Percentiles rank a stretch among this genome's conserved stretches.
Conservation (phyloP, 106 monocot species). For the Dendrobium chrysotoxum region DNA sequence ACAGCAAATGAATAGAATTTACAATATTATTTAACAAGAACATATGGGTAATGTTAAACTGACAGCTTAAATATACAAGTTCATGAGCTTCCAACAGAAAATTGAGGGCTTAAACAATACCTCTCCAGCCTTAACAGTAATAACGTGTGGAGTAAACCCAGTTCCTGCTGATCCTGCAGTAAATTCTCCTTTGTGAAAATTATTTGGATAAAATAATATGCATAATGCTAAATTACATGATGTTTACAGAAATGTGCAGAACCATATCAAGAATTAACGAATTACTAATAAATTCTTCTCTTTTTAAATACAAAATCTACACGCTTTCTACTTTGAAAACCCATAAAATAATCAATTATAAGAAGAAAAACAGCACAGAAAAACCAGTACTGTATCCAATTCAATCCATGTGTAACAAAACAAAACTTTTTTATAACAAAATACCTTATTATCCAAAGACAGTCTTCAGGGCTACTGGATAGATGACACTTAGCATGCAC, state of each 20-base stretch:
- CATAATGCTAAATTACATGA: neutral
- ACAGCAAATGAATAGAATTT: neutral
- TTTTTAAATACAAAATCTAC: neutral
- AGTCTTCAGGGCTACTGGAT: neutral
- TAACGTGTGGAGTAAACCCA: constrained; percentile 36
- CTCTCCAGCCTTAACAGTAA: constrained; percentile 39
- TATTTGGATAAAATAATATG: neutral
- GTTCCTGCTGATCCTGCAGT: constrained; percentile 25
- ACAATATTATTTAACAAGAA: neutral
- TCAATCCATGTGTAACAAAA: neutral
- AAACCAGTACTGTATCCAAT: neutral
- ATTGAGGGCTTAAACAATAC: constrained; percentile 13
- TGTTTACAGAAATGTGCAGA: neutral
- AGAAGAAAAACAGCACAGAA: neutral
- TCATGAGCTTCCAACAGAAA: neutral
- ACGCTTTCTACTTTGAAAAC: neutral
- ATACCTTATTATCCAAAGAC: neutral
- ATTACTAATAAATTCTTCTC: neutral
- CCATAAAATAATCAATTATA: neutral
- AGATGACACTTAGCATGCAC: neutral
- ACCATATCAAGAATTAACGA: neutral
- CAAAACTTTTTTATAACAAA: no score
- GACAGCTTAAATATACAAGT: neutral
- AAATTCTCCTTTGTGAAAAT: neutral
- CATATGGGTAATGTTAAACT: neutral